These are phyloP conservation scores for Euphorbia schlechtendalii DNA, from an alignment of 441 rosid genomes.

Conservation along the genomic window DNA sequence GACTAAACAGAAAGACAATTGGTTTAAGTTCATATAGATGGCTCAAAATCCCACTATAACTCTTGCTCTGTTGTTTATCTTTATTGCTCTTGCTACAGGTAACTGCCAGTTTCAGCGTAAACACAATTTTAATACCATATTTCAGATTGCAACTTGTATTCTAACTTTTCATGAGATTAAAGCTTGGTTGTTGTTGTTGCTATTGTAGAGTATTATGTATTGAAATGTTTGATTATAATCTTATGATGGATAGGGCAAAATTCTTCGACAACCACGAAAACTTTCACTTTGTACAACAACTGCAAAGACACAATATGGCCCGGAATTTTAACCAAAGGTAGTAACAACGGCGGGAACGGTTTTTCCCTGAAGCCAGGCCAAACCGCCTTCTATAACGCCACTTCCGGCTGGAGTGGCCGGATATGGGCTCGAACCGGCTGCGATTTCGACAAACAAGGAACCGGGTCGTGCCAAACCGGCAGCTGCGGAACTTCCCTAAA, in stretches of 20 bases:
- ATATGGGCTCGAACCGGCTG: conserved; percentile 66
- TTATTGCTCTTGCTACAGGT: conserved; percentile 33
- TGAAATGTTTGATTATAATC: no score
- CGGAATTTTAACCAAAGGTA: conserved; percentile 29
- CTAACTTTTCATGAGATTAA: no score
- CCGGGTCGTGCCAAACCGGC: conserved; percentile 46
- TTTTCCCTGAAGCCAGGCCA: conserved; percentile 33
- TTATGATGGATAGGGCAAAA: conserved; percentile 16
- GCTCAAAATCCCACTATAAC: conserved; percentile 12
- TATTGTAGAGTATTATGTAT: no score
- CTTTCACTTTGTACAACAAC: conserved; percentile 38
- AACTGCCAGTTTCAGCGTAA: not conserved
- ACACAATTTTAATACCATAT: no score
- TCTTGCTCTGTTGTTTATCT: conserved; percentile 20
- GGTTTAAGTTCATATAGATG: no score
- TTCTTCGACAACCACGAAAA: conserved; percentile 27
- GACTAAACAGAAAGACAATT: conserved; percentile 21
- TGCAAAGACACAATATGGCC: conserved; percentile 68
- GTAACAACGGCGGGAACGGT: conserved; percentile 24
- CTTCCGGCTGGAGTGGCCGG: conserved; percentile 50
- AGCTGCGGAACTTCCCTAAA: conserved; percentile 40
- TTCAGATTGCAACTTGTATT: no score
- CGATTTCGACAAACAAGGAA: conserved; percentile 29
- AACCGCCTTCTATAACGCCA: conserved; percentile 26
- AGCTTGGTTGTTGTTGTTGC: no score